Conservation (phyloP, 495 filamentous ascomycete species). For the Penicillium malachiteum region DNA sequence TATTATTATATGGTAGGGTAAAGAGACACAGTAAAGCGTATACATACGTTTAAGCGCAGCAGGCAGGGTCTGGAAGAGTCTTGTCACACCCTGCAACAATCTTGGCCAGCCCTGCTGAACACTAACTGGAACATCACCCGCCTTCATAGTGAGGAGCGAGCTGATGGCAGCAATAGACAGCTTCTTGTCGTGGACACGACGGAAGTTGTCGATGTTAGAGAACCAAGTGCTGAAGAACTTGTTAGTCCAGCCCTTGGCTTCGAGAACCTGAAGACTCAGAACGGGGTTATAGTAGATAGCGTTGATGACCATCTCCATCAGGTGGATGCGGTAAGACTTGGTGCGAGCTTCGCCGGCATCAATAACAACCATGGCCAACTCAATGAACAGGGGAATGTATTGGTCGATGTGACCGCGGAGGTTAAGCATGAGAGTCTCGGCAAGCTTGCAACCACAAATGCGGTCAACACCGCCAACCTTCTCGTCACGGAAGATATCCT, state of each 20-base stretch:
- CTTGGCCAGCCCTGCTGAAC: constrained; percentile 97
- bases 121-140: constrained; percentile 76
- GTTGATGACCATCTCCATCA: constrained; percentile 99
- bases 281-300: constrained; percentile 93
- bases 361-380: constrained; percentile 82
- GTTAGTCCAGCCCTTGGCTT: constrained; percentile 95
- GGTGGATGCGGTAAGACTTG: constrained; percentile 88
- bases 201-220: constrained; percentile 89
- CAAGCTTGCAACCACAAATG: constrained; percentile 98
- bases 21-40: not conserved
- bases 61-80: constrained; percentile 88
- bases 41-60: constrained; percentile 76
- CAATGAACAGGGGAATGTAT: constrained; percentile 81
- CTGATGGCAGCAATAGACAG: constrained; percentile 92
- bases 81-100: constrained; percentile 83
- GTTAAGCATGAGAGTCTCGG: constrained; percentile 94
- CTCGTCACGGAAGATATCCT: constrained; percentile 73
- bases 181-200: constrained; percentile 96
- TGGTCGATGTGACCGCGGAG: constrained; percentile 87
- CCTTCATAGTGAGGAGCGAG: constrained; percentile 71
- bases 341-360: constrained; percentile 65
- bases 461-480: constrained; percentile 93
- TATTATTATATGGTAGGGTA: not conserved
- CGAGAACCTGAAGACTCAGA: constrained; percentile 78
- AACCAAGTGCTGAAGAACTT: constrained; percentile 99